These are phyloP conservation scores for Aspergillus sp. DNA, from an alignment of 2,329 filamentous ascomycete genomes.

Conservation along the genomic window DNA sequence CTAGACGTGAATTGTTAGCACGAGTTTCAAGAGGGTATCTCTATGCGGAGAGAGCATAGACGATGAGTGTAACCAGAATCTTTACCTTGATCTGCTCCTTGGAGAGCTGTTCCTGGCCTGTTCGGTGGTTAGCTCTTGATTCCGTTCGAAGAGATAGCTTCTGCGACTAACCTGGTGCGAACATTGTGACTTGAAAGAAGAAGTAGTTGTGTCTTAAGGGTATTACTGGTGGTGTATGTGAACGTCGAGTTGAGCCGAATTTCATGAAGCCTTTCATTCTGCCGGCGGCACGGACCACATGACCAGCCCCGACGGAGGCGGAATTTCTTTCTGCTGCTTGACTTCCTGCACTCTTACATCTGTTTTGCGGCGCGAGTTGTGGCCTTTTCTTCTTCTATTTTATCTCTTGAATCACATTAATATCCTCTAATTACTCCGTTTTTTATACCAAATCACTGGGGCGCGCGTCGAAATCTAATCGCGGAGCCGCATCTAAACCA, in stretches of 20 bases:
- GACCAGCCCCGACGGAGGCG: slow-evolving; percentile 9
- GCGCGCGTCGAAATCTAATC: not conserved
- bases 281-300: slow-evolving; percentile 7
- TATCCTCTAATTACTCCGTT: too few relatives aligned
- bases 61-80: not conserved
- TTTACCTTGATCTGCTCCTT: slow-evolving; percentile 41
- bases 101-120: slow-evolving; percentile 40
- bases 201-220: slow-evolving; percentile 4
- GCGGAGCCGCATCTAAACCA: slow-evolving; percentile 1
- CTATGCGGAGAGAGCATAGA: too few relatives aligned
- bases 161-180: slow-evolving; percentile 24
- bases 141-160: not conserved
- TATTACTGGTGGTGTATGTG: not conserved
- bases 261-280: slow-evolving; percentile 7
- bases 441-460: too few relatives aligned
- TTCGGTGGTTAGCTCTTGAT: slow-evolving; percentile 1
- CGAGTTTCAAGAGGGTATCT: too few relatives aligned
- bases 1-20: slow-evolving; percentile 14
- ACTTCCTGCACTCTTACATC: not conserved
- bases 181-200: slow-evolving; percentile 19
- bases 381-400: not conserved
- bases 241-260: not conserved
- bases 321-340: slow-evolving; percentile 9
- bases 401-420: not conserved
- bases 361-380: not conserved